Conservation (phyloP, 495 filamentous ascomycete species). For the Tuber indicum region DNA sequence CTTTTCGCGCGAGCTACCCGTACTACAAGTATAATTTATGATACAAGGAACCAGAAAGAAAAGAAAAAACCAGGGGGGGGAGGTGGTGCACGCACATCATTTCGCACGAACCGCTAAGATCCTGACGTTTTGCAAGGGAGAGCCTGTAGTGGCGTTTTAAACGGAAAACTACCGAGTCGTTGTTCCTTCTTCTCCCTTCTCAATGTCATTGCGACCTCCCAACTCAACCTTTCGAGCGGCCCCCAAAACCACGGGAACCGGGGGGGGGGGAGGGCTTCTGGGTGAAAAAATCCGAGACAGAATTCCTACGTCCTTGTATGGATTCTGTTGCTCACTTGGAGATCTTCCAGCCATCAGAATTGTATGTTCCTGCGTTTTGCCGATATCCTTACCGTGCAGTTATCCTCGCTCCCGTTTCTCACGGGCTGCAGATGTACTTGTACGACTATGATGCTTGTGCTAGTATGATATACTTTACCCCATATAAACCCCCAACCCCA, state of each 20-base stretch:
- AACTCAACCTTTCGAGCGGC: neutral
- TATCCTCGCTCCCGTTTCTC: neutral
- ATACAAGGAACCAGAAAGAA: neutral
- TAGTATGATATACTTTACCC: neutral
- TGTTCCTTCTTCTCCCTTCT: constrained; percentile 1
- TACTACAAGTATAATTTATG: too few species aligned
- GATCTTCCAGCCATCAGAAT: neutral
- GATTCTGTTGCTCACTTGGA: neutral
- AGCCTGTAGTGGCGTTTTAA: constrained; percentile 30
- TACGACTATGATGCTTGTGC: neutral
- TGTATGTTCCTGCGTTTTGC: neutral
- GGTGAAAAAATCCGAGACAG: neutral
- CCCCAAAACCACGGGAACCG: neutral
- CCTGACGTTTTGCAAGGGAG: constrained; percentile 24
- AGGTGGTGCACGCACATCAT: constrained; percentile 23
- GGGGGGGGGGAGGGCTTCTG: neutral
- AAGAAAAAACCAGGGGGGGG: constrained; percentile 15
- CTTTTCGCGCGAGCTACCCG: neutral
- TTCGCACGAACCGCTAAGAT: constrained; percentile 30
- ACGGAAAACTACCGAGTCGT: constrained; percentile 26
- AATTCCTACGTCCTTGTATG: neutral
- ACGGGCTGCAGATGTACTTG: neutral
- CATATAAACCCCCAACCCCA: neutral
- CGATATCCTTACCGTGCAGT: neutral
- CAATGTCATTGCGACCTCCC: neutral